Percentiles rank a stretch among this genome's conserved stretches.
Evolutionary conservation across 495 filamentous ascomycete genomes (phyloP).

Genomic region (Aspergillus asperescens): DNA sequence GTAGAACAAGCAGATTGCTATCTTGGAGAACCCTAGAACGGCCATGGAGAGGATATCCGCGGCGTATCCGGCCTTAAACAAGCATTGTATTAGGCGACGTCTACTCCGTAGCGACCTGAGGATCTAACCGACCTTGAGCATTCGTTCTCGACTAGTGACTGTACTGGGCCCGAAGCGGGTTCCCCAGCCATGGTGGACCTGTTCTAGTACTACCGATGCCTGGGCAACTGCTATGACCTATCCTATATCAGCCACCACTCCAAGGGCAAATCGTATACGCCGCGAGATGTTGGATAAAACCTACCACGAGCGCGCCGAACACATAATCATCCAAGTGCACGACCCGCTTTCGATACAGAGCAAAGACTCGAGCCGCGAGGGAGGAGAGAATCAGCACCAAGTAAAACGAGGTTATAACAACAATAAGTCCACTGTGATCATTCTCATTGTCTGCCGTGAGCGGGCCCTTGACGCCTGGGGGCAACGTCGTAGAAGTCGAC

Average conservation of each 20-base stretch:
- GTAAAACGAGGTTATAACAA: conserved; percentile 20
- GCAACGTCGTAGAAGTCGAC: conserved; percentile 2
- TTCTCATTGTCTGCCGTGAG: conserved; percentile 23
- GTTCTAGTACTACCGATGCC: not conserved
- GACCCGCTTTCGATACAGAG: conserved; percentile 11
- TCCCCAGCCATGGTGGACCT: conserved; percentile 10
- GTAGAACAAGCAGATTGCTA: conserved; percentile 6
- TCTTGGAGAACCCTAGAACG: conserved; percentile 14
- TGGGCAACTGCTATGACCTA: conserved; percentile 5
- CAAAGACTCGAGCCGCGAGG: conserved; percentile 19
- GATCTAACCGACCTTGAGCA: conserved; percentile 5
- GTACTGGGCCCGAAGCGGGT: not conserved
- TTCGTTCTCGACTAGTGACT: not conserved
- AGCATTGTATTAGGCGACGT: not conserved
- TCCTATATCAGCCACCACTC: not conserved
- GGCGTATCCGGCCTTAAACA: conserved; percentile 6
- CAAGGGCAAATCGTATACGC: not conserved
- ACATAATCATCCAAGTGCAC: conserved; percentile 22
- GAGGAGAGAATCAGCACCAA: conserved; percentile 22
- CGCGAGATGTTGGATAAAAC: not conserved
- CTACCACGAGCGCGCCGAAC: conserved; percentile 22
- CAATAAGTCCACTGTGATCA: conserved; percentile 28
- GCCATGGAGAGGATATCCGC: conserved; percentile 14
- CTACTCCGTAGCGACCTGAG: not conserved
- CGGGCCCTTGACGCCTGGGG: conserved; percentile 19